Conservation (phyloP, 306 rosid species). For the Fragaria iinumae region DNA sequence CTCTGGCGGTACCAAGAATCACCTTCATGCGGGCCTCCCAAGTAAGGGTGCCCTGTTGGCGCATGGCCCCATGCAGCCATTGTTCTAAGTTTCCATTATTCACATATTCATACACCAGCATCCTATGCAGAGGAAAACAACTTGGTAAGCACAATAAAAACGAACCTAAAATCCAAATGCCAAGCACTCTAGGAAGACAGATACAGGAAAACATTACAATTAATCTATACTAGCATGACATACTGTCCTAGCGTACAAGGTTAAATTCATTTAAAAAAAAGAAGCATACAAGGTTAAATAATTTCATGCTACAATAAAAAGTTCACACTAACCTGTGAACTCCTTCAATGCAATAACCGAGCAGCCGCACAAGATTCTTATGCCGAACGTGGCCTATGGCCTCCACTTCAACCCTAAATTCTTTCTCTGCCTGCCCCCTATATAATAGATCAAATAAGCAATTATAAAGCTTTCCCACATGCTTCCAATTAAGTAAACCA, state of each 20-base stretch:
- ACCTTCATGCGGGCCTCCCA: slow-evolving; percentile 96
- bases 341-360: slow-evolving; percentile 92
- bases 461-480: slow-evolving; percentile 23
- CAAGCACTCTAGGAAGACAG: slow-evolving; percentile 2
- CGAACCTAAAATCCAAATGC: slow-evolving; percentile 15
- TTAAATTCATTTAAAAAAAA: slow-evolving; percentile 1
- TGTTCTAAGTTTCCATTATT: slow-evolving; percentile 96
- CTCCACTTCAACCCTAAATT: slow-evolving; percentile 97
- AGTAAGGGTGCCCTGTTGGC: slow-evolving; percentile 68
- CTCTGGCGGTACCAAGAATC: slow-evolving; percentile 87
- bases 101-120: slow-evolving; percentile 93
- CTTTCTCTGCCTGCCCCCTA: slow-evolving; percentile 99
- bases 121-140: slow-evolving; percentile 44
- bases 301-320: slow-evolving; percentile 2
- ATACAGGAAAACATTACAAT: neutral
- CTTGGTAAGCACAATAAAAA: slow-evolving; percentile 8
- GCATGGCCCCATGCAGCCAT: slow-evolving; percentile 89
- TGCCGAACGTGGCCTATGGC: slow-evolving; percentile 98
- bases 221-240: neutral
- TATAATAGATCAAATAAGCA: slow-evolving; percentile 21
- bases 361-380: slow-evolving; percentile 89
- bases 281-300: slow-evolving; percentile 9
- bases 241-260: slow-evolving; percentile 1
- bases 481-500: slow-evolving; percentile 5
- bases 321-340: slow-evolving; percentile 64